Evolutionary conservation across 345 rosid species (phyloP), one percentile per base, ranked within the genome.

Genomic region (Lumnitzera littorea): DNA sequence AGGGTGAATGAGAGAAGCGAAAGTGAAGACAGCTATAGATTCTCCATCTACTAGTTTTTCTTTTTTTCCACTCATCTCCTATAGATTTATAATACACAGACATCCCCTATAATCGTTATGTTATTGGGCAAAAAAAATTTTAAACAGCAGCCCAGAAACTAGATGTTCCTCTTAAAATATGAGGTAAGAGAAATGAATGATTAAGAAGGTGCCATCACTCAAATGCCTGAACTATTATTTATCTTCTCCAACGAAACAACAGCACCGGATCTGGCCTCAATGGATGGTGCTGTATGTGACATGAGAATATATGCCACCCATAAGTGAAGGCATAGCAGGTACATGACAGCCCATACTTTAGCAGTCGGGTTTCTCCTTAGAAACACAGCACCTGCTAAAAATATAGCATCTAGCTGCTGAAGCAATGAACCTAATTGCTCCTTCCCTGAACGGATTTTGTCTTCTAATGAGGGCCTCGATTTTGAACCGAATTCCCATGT

Each of bases 261-360:
- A 2, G 95, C 95, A 66, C 94, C 97, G 2, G 96, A 81, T 70
- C 60, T 74, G 25, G 66, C 67, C 69, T 75, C 80, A 31, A 66
- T 58, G 13, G 96, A 69, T 23, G 84, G 71, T 53, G 57, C 62
- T 0, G 91, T 76, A 57, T 81, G 78, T 27, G 91, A 78, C 29
- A 67, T 59, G 27, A 89, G 75, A 59, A 92, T 87, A 72, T 92
- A 92, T 56, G 87, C 15, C 75, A 92, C 96, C 98, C 98, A 92
- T 24, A 89, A 55, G 70, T 92, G 98, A 66, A 92, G 96, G 72
- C 87, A 87, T 24, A 80, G 78, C 2, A 92, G 72, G 74, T 92
- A 89, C 8, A 80, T 67, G 46, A 78, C 1, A 14, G 90, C 77
- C 90, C 95, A 89, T n/a, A 83, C 17, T 69, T 81, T 92, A 9